Base-by-base conservation (phyloP, 805 yeast species). In the Yamadazyma kitorensis region DNA sequence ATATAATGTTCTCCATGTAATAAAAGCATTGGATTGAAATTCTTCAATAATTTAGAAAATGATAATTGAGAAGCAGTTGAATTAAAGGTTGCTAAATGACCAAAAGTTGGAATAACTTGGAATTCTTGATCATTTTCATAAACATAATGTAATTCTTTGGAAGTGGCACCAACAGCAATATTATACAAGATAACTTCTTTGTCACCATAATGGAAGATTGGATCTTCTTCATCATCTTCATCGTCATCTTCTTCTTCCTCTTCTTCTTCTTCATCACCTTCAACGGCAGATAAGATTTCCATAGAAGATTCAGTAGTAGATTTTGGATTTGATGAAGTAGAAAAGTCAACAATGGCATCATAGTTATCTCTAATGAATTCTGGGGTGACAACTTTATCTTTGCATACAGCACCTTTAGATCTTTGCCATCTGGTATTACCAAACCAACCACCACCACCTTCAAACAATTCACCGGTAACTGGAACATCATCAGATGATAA, bases 391-490 rank as follows among this genome's bases (percentile, higher is more conserved):
- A 54, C 57, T 14, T 61, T 64, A 29, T 74, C 77, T 41, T 72
- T 76, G 23, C 77, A 72, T 11, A 84, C 84, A 28, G 75, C 82
- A 48, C 98, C 98, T 44, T 80, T 79, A 35, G 95, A 82, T 58
- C 96, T 78, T 67, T 91, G 95, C 91, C 93, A 89, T 69, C 97
- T 78, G 25, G 96, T 89, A 61, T 78, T 78, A 52, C 95, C 97
- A 49, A 86, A 71, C 96, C 97, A 91, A 27, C 96, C 98, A 39
- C 93, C 96, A 48, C 98, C 98, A 47, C 80, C 82, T 70, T 91
- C 98, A 58, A 81, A 91, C 42, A 84, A 63, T 58, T 82, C 82
- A 37, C 97, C 98, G 29, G 81, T 77, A 20, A 76, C 76, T 27
- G 72, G 70, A 42, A 83, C 81, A 16, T 82, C 74, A 31, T 85